Percentiles rank a stretch among this genome's conserved stretches.
These are phyloP conservation scores for Nakataea oryzae DNA, from an alignment of 2,329 filamentous ascomycete species.

Conservation along the genomic window DNA sequence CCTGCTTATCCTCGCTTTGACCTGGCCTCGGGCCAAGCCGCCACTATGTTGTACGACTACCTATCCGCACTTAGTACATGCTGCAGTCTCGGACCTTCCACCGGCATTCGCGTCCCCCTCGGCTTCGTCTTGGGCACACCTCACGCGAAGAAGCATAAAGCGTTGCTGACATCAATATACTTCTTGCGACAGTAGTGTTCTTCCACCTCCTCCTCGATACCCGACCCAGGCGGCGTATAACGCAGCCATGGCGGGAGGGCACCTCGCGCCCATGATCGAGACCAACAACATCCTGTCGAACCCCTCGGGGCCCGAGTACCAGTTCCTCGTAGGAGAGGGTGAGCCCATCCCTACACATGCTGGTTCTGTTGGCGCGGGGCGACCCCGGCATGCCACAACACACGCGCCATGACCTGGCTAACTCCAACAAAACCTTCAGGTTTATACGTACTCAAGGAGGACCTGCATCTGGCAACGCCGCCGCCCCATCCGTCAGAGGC, in stretches of 20 bases:
- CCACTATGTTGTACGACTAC: neutral
- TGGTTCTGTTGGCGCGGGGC: neutral
- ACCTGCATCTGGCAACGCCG: conserved; percentile 84
- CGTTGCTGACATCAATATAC: neutral
- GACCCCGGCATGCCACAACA: neutral
- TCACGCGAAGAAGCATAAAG: neutral
- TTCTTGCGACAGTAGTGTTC: conserved; percentile 44
- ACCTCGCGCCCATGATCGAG: conserved; percentile 70
- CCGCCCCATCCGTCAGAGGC: conserved; percentile 93
- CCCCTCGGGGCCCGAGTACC: conserved; percentile 73
- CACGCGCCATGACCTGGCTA: neutral
- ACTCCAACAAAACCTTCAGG: conserved; percentile 36
- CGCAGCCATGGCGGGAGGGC: conserved; percentile 53
- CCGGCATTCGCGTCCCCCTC: neutral
- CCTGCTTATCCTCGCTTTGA: neutral
- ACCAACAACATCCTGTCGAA: conserved; percentile 83
- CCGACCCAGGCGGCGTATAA: conserved; percentile 63
- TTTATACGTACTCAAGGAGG: conserved; percentile 83
- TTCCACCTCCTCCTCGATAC: conserved; percentile 81
- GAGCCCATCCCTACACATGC: conserved; percentile 10
- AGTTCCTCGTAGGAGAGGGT: conserved; percentile 92
- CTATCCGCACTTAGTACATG: neutral
- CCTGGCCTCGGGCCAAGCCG: neutral
- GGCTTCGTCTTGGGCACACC: neutral
- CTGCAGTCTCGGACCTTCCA: neutral